Percentiles rank a stretch among this genome's conserved stretches.
phyloP scores from a whole-genome alignment of 2,329 filamentous ascomycete genomes.

The Diplodia sapinea region DNA sequence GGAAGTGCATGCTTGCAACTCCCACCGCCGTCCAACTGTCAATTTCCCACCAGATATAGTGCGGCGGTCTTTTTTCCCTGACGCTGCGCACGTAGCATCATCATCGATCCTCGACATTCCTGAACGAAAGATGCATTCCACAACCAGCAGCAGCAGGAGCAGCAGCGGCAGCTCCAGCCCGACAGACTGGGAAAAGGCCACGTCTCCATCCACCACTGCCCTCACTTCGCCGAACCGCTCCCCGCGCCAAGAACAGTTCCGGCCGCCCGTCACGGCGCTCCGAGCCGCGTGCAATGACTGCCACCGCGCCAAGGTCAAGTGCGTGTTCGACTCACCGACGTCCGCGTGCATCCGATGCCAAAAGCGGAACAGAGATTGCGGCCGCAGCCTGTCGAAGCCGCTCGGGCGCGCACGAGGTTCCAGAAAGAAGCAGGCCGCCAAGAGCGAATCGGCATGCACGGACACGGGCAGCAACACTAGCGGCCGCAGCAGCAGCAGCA shows the following conservation, averaged over 20 bases:
- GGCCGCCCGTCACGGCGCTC: neutral
- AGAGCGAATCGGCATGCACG: too few species aligned
- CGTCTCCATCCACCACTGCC: neutral
- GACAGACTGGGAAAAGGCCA: neutral
- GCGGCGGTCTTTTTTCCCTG: too few species aligned
- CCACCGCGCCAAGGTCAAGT: neutral
- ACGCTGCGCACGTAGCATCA: too few species aligned
- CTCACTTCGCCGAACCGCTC: neutral
- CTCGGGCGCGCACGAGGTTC: neutral
- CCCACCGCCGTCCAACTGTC: too few species aligned
- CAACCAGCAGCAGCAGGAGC: too few species aligned
- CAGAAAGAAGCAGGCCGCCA: neutral
- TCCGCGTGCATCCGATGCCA: neutral
- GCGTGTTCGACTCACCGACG: neutral
- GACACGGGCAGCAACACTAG: too few species aligned
- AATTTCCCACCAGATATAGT: too few species aligned
- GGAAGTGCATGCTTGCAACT: too few species aligned
- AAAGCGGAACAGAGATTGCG: neutral
- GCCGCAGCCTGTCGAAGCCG: neutral
- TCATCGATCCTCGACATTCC: too few species aligned
- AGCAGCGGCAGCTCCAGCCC: neutral
- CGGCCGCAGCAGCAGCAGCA: too few species aligned
- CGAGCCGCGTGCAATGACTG: neutral
- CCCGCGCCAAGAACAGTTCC: neutral
- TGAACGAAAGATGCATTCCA: too few species aligned